Evolutionary conservation across 768 basidiomycete genomes (phyloP).

Genomic region (Mycena pura): DNA sequence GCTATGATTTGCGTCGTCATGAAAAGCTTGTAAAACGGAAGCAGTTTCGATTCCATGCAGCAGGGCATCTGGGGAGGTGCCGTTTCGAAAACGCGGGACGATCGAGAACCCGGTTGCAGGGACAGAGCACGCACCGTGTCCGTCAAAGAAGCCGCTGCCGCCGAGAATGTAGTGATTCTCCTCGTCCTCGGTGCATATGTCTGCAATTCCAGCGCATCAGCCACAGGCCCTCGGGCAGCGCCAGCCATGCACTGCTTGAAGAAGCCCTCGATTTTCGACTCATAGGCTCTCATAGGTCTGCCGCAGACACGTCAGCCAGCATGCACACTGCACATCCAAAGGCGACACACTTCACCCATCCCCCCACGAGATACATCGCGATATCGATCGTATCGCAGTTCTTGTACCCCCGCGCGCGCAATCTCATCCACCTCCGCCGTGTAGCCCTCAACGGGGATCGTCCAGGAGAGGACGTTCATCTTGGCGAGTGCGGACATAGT

Average conservation of each 20-base stretch:
- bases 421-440: constrained; percentile 64
- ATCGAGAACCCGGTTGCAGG: no score
- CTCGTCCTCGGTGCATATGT: constrained; percentile 95
- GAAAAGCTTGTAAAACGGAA: no score
- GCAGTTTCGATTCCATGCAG: no score
- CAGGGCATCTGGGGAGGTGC: no score
- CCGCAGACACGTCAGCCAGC: background rate
- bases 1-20: no score
- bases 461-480: constrained; percentile 73
- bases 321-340: background rate
- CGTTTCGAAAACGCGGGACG: no score
- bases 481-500: constrained; percentile 63
- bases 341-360: constrained; percentile 61
- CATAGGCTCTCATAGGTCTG: constrained; percentile 71
- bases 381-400: constrained; percentile 84
- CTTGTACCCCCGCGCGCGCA: constrained; percentile 78
- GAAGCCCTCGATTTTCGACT: constrained; percentile 81
- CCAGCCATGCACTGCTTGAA: constrained; percentile 74
- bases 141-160: constrained; percentile 93
- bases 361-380: constrained; percentile 79
- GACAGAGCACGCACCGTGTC: constrained; percentile 64
- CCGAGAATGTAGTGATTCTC: constrained; percentile 89
- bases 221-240: background rate
- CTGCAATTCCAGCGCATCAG: constrained; percentile 43
- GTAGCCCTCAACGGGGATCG: constrained; percentile 67